A percentile compares a stretch with the other conserved stretches of the same genome.
These are phyloP conservation scores for Mycosphaerella sp. DNA, from an alignment of 2,329 filamentous ascomycete genomes.

Conservation along the genomic window DNA sequence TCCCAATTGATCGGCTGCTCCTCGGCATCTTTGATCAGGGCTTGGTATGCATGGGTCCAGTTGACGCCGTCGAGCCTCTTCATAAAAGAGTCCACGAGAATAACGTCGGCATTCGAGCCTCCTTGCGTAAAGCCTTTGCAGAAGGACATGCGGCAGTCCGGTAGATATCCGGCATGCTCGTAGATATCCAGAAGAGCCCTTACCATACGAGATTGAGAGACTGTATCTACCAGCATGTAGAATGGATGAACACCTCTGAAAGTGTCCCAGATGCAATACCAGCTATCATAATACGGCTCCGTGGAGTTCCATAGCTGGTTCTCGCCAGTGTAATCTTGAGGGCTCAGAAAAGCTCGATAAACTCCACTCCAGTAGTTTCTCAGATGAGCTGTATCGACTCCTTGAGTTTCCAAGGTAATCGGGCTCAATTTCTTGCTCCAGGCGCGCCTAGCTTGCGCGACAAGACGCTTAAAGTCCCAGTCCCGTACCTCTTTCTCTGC, in stretches of 20 bases:
- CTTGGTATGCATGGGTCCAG: conserved; percentile 30
- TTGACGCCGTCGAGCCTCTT: conserved; percentile 52
- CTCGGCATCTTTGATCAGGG: conserved; percentile 31
- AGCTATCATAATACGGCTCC: conserved; percentile 42
- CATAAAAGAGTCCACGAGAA: conserved; percentile 62
- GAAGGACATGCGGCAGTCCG: conserved; percentile 68
- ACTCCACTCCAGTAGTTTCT: conserved; percentile 41
- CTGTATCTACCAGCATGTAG: conserved; percentile 61
- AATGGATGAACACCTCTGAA: conserved; percentile 54
- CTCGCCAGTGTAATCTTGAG: conserved; percentile 43
- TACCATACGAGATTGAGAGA: conserved; percentile 58
- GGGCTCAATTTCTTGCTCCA: conserved; percentile 39
- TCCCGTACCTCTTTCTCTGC: conserved; percentile 61
- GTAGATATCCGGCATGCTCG: conserved; percentile 62
- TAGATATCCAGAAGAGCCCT: conserved; percentile 66
- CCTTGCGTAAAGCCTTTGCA: conserved; percentile 69
- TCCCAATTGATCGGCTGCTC: conserved; percentile 28
- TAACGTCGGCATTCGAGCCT: conserved; percentile 66
- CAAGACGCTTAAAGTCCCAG: conserved; percentile 55
- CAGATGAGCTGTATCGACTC: conserved; percentile 34
- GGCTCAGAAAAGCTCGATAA: conserved; percentile 41
- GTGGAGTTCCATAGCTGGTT: conserved; percentile 41
- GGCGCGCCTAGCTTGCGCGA: conserved; percentile 35
- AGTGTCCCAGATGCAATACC: conserved; percentile 53
- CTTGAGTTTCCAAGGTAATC: conserved; percentile 32